Evolutionary conservation across 2,329 filamentous ascomycete genomes (phyloP).

Genomic region (Phaeosphaeria sp.): DNA sequence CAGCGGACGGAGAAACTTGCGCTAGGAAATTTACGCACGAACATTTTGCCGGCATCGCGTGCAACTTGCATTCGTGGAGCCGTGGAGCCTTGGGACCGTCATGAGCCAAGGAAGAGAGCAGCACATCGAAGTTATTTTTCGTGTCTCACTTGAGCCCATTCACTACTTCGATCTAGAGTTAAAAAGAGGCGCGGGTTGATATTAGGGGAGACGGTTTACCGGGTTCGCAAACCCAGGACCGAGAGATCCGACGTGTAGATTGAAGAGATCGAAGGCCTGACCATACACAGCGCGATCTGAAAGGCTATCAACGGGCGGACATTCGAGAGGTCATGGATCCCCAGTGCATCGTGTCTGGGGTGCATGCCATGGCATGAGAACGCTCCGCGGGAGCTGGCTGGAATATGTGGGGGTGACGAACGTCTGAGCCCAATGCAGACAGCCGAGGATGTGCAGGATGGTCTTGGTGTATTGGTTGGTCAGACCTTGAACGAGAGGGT

Average conservation of each 20-base stretch:
- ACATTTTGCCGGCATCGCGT: not conserved
- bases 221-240: not conserved
- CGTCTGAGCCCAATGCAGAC: not conserved
- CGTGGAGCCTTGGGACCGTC: not conserved
- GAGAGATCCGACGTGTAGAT: not conserved
- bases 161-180: not conserved
- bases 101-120: not conserved
- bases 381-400: not conserved
- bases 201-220: not conserved
- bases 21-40: not conserved
- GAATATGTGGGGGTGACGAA: not conserved
- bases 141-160: not conserved
- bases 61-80: not conserved
- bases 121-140: not conserved
- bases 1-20: not conserved
- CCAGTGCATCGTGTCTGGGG: not conserved
- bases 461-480: not conserved
- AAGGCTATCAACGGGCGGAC: not conserved
- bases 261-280: not conserved
- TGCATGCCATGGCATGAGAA: not conserved
- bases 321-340: not conserved
- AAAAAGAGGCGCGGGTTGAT: not conserved
- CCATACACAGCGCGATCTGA: not conserved
- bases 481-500: not conserved
- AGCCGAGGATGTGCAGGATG: not conserved